These are phyloP conservation scores for Hanseniaspora lindneri DNA, from an alignment of 805 yeast species.

Conservation along the genomic window DNA sequence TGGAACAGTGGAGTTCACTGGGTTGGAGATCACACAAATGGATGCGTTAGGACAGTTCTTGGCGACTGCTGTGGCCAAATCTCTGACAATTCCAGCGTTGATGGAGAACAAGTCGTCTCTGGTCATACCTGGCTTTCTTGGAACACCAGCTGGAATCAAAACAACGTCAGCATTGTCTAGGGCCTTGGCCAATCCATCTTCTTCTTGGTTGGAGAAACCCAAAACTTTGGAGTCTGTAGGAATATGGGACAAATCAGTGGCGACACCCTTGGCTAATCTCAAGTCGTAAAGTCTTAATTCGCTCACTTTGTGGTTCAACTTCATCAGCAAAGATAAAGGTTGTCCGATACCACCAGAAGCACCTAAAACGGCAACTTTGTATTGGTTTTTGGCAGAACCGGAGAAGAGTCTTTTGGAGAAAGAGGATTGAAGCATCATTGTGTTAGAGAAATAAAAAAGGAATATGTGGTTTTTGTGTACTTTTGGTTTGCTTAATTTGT, in stretches of 20 bases:
- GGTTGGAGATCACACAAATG: constrained; percentile 76
- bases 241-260: constrained; percentile 88
- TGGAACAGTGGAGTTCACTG: constrained; percentile 95
- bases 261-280: constrained; percentile 91
- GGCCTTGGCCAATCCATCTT: constrained; percentile 56
- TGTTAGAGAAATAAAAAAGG: too few species aligned
- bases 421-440: constrained; percentile 24
- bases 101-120: constrained; percentile 94
- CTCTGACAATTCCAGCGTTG: constrained; percentile 90
- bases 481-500: neutral
- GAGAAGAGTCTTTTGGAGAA: constrained; percentile 54
- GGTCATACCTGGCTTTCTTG: constrained; percentile 98
- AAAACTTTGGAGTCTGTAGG: constrained; percentile 82
- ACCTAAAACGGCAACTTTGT: constrained; percentile 71
- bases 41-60: constrained; percentile 76
- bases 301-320: constrained; percentile 79
- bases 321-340: constrained; percentile 70
- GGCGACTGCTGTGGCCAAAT: constrained; percentile 76
- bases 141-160: constrained; percentile 94
- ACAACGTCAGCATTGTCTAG: constrained; percentile 64
- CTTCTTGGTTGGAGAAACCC: constrained; percentile 76
- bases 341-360: constrained; percentile 95
- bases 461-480: too few species aligned
- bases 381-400: constrained; percentile 51
- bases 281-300: constrained; percentile 78